phyloP scores from a whole-genome alignment of 2,329 filamentous ascomycete genomes.

The Monilinia polystroma region DNA sequence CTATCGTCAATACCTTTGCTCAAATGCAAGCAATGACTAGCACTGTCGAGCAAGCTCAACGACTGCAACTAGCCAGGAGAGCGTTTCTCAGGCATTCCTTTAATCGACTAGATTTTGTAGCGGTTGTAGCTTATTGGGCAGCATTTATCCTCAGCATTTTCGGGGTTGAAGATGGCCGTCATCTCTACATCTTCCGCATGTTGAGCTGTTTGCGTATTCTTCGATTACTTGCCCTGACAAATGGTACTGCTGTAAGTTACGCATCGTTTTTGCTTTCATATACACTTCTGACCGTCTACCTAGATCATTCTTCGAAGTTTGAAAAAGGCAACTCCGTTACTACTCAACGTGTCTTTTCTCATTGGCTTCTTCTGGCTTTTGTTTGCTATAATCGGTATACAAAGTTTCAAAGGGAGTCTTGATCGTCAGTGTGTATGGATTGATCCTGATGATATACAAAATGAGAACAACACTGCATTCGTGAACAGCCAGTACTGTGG shows the following conservation, averaged over 20 bases:
- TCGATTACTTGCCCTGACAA: conserved; percentile 85
- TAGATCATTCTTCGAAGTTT: conserved; percentile 90
- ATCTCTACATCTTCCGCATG: conserved; percentile 93
- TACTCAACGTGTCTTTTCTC: conserved; percentile 90
- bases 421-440: conserved; percentile 77
- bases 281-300: conserved; percentile 11
- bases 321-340: conserved; percentile 88
- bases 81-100: conserved; percentile 95
- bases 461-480: conserved; percentile 50
- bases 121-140: conserved; percentile 93
- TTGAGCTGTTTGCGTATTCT: conserved; percentile 91
- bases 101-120: conserved; percentile 91
- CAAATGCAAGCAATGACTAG: conserved; percentile 55
- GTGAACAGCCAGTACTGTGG: conserved; percentile 81
- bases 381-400: conserved; percentile 94
- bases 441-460: conserved; percentile 59
- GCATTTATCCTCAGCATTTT: conserved; percentile 72
- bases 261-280: background rate
- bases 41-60: conserved; percentile 74
- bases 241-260: conserved; percentile 77
- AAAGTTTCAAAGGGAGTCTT: conserved; percentile 88
- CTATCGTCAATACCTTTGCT: conserved; percentile 45
- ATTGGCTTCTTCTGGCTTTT: conserved; percentile 97
- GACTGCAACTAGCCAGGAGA: conserved; percentile 80
- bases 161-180: conserved; percentile 65